Base-by-base conservation (phyloP, 257 asterid genomes). In the Capsicum baccatum region DNA sequence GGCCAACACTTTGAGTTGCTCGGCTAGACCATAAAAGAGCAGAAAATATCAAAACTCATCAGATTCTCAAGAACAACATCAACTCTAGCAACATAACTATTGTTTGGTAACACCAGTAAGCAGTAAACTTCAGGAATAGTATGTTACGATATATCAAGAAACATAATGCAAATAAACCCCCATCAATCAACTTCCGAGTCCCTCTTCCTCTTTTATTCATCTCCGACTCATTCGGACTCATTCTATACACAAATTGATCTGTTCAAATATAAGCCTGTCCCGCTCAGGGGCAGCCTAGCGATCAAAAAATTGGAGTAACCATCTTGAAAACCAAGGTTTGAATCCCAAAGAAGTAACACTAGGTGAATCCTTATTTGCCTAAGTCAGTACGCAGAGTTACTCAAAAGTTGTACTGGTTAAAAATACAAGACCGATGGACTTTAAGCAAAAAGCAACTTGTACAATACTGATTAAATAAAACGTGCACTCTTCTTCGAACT, bases 1-100 rank as follows among this genome's bases (percentile, higher is more conserved):
- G 96, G 86, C 98, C 98, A 50, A 94, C 84, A 85, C 97, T 95
- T 88, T 95, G 98, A 62, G 98, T 95, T 79, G 95, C 91, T 84
- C 89, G 92, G 78, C 97, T 93, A 92, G 85, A 88, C 66, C 81
- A 85, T 63, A 87, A 33, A 73, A 86, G 70, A 64, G 83, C 80
- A 82, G 58, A 86, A 71, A 56, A 88, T 83, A 88, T 85, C 8
- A 83, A 19, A 37, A 47, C 47, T 57, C 57, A n/a, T 44, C 44
- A 14, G 26, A 52, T 26, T 67, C 62, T 26, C 55, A 68, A 9
- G 80, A 57, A 68, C 42, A 68, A 66, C 37, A 82, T 66, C 50
- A 66, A 78, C 54, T 78, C 82, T 54, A 14, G 82, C 64, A 78
- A 33, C 82, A 78, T 78, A 13, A 33, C 64, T 54, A 78, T 55